Evolutionary conservation across 441 rosid genomes (phyloP).

Genomic region (Corymbia citriodora): DNA sequence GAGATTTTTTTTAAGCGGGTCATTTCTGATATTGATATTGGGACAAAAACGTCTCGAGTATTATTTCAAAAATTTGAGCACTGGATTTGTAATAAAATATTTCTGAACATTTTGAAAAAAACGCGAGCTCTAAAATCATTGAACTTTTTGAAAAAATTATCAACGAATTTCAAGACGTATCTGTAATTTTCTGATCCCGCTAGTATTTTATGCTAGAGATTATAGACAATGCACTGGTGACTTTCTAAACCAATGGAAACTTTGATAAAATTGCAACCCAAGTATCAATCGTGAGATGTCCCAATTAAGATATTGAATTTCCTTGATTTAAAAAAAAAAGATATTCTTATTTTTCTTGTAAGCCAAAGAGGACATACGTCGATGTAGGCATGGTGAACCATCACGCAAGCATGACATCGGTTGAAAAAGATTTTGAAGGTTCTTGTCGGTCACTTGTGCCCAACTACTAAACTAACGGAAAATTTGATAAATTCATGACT

Average conservation of each 20-base stretch:
- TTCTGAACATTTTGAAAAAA: neutral
- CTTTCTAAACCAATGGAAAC: neutral
- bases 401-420: fast-evolving
- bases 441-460: too few species aligned
- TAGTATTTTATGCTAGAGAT: fast-evolving
- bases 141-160: neutral
- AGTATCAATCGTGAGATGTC: neutral
- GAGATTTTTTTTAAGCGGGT: fast-evolving
- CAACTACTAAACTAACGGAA: too few species aligned
- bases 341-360: neutral
- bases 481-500: too few species aligned
- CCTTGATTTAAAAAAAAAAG: neutral
- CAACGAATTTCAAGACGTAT: neutral
- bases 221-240: neutral
- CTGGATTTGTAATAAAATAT: neutral
- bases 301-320: neutral
- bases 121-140: fast-evolving
- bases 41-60: neutral
- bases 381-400: fast-evolving
- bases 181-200: fast-evolving
- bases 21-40: neutral
- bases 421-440: neutral
- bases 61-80: fast-evolving
- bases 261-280: fast-evolving
- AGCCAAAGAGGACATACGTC: neutral